Evolutionary conservation across 2,329 filamentous ascomycete species (phyloP), one percentile per base, ranked within the genome.

Genomic region (Xylaria sp.): DNA sequence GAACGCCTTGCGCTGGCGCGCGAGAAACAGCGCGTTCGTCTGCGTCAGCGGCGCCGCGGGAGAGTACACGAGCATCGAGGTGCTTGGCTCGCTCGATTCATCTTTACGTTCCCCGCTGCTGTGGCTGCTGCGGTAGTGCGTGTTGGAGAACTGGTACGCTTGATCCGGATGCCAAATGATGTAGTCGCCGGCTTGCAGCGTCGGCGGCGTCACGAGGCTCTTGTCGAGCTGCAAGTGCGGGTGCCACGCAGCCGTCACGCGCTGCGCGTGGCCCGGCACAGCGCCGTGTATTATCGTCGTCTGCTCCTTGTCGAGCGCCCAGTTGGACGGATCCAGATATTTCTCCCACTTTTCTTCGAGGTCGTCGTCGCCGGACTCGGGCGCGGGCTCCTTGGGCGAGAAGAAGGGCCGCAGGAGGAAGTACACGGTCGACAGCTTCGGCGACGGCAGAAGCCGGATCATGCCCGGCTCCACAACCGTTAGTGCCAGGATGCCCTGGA

Each of bases 151-250:
- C 72, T 86, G 85, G 76, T 88, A 88, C 8, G 86, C 83, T 69
- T 87, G 82, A 71, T 88, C 86, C 25, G 86, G 86, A 73, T 88
- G 86, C 86, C 86, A 88, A 72, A 88, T 79, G 69, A 88, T 86
- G 75, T 88, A 88, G 80, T 88, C 86, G 73, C 86, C 86, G 0
- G 85, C 82, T 69, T 85, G 84, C 52, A 88, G 77, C 10, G 84
- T 85, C 3, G 86, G 86, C 56, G 87, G 82, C n/a, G 86, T 85
- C 66, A 88, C 82, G 70, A 88, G 83, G 70, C 84, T 88, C 64
- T 82, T 80, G 67, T 85, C 82, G 55, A 88, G 82, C 75, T 84
- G 81, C 13, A 88, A 80, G 66, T 88, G 86, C 23, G 86, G 86
- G 73, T 88, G 86, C 86, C 86, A 88, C 12, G 83, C 81, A 74